Percentiles rank a stretch among this genome's conserved stretches.
phyloP scores from a whole-genome alignment of 2,329 filamentous ascomycete species.

The Parastagonospora avenae region DNA sequence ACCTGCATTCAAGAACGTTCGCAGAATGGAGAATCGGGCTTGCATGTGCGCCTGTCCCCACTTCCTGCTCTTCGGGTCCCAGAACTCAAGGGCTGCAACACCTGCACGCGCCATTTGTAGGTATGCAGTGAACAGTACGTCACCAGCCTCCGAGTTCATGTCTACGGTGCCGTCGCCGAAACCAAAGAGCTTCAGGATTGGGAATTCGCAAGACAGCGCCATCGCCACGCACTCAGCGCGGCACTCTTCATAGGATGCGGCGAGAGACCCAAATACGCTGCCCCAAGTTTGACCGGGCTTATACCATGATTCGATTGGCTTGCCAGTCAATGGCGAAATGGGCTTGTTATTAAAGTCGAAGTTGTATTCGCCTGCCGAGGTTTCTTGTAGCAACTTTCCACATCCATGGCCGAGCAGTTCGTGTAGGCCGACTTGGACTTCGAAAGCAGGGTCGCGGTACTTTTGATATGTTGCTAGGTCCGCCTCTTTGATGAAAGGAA shows the following conservation, averaged over 20 bases:
- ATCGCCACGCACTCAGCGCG: constrained; percentile 93
- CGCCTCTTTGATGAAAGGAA: constrained; percentile 82
- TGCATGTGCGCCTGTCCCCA: constrained; percentile 91
- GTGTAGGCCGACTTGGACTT: constrained; percentile 94
- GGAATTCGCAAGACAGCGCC: constrained; percentile 86
- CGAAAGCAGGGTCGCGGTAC: constrained; percentile 85
- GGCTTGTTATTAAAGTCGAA: constrained; percentile 85
- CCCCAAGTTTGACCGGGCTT: constrained; percentile 96
- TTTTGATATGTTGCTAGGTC: constrained; percentile 81
- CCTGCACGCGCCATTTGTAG: constrained; percentile 95
- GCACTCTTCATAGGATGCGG: constrained; percentile 92
- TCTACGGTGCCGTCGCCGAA: constrained; percentile 78
- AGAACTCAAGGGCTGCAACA: constrained; percentile 86
- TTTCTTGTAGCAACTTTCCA: constrained; percentile 92
- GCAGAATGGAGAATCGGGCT: constrained; percentile 85
- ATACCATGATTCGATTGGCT: constrained; percentile 85
- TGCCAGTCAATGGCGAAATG: constrained; percentile 75
- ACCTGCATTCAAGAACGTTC: constrained; percentile 83
- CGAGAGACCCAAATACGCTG: constrained; percentile 85
- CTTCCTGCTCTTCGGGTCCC: constrained; percentile 87
- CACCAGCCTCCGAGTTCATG: constrained; percentile 77
- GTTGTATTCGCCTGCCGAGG: constrained; percentile 79
- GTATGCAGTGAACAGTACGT: constrained; percentile 87
- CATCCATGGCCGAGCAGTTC: constrained; percentile 89
- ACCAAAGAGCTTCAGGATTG: constrained; percentile 87